Evolutionary conservation across 2,329 filamentous ascomycete genomes (phyloP).

Genomic region (Stachybotrys elegans): DNA sequence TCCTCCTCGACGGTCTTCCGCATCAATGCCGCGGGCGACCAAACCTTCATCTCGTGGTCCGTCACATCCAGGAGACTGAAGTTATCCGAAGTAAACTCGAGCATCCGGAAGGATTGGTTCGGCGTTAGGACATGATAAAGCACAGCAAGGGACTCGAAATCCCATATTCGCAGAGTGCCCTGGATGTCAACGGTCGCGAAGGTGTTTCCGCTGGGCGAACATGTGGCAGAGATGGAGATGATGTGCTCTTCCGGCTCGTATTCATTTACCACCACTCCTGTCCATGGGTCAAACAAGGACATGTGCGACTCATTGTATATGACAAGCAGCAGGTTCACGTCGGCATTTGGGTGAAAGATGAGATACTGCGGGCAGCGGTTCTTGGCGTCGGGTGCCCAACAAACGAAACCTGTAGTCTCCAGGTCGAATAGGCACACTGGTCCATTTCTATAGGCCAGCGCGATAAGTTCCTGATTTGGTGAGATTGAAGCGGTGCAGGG

Average conservation of each 20-base stretch:
- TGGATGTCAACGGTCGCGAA: slow-evolving; percentile 12
- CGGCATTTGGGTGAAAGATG: slow-evolving; percentile 16
- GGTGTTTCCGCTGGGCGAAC: slow-evolving; percentile 14
- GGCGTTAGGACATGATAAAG: slow-evolving; percentile 14
- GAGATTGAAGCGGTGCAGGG: slow-evolving; percentile 12
- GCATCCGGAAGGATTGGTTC: slow-evolving; percentile 8
- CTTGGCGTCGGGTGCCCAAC: slow-evolving; percentile 13
- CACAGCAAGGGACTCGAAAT: slow-evolving; percentile 14
- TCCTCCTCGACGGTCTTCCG: slow-evolving; percentile 15
- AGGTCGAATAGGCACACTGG: slow-evolving; percentile 16
- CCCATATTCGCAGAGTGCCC: slow-evolving; percentile 15
- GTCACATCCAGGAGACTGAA: slow-evolving; percentile 13
- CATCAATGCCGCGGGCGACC: slow-evolving; percentile 15
- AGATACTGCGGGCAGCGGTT: slow-evolving; percentile 8
- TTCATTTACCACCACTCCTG: slow-evolving; percentile 8
- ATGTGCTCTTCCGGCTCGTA: slow-evolving; percentile 2
- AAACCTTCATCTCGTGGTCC: slow-evolving; percentile 16
- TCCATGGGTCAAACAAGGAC: slow-evolving; percentile 13
- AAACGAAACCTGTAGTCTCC: slow-evolving; percentile 9
- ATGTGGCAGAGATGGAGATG: slow-evolving; percentile 10
- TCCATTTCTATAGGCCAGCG: slow-evolving; percentile 13
- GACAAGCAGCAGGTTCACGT: slow-evolving; percentile 13
- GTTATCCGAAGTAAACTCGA: slow-evolving; percentile 15
- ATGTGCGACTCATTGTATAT: slow-evolving; percentile 12
- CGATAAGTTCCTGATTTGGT: slow-evolving; percentile 14